Base-by-base conservation (phyloP, 352 stramenopile species). In the Phytophthora agathidicida region DNA sequence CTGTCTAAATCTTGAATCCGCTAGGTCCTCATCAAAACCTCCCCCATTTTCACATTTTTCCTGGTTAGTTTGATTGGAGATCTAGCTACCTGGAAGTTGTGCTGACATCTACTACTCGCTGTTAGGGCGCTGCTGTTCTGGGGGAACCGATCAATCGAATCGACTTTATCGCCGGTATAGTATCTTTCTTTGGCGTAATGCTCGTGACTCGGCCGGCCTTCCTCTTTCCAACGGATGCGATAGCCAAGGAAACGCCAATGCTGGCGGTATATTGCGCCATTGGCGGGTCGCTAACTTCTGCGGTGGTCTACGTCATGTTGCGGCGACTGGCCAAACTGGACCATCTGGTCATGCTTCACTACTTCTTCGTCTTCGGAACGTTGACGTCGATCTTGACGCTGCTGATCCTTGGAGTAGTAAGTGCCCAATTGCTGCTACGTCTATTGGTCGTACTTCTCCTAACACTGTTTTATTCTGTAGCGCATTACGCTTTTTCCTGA, bases 31-130 rank as follows among this genome's bases (percentile, higher is more conserved):
- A 81, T 88, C 28, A 14, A 48, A 11, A 62, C 53, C 23, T 83
- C 61, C 9, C 82, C 82, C 1, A 75, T 88, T 14, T 68, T 80
- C 42, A 88, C 79, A 2, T 89, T 89, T 41, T 39, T 89, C 17
- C 48, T 91, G 31, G 79, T 86, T 60, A 24, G 52, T 31, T n/a
- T n/a, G n/a, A n/a, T n/a, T n/a, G n/a, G n/a, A n/a, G n/a, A n/a
- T n/a, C n/a, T n/a, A n/a, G n/a, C n/a, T n/a, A n/a, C n/a, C n/a
- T n/a, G n/a, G n/a, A n/a, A n/a, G n/a, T n/a, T n/a, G n/a, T n/a
- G n/a, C n/a, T n/a, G n/a, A n/a, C n/a, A n/a, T n/a, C n/a, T n/a
- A n/a, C n/a, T n/a, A n/a, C n/a, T n/a, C n/a, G n/a, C n/a, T n/a
- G n/a, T n/a, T n/a, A n/a, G n/a, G n/a, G n/a, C n/a, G 24, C 28